Evolutionary conservation across 305 asterid species (phyloP), one percentile per base, ranked within the genome.

Genomic region (Salvia sclarea): DNA sequence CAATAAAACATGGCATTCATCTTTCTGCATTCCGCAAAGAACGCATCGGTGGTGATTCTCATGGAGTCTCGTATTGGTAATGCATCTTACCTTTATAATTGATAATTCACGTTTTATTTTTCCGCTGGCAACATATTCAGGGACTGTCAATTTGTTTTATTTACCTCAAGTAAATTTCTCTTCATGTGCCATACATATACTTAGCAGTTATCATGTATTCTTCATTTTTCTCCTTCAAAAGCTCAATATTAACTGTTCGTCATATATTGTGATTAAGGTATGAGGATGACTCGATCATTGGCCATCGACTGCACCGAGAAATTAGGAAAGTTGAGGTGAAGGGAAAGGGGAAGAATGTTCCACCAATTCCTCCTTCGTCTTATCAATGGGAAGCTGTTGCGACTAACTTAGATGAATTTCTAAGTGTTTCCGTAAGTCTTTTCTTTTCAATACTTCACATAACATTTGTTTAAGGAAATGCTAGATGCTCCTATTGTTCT

Each of bases 341-440:
- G 79, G 94, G 91, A 38, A 95, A 88, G 82, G 99, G 99, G 66
- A 86, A 74, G 75, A 88, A 45, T 68, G 77, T 89, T 41, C 90
- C 87, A 0, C 92, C 90, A 13, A 88, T 95, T 83, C 88, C 93
- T 28, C 81, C 55, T 79, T 89, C 97, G 43, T 91, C 91, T 75
- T 95, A 89, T 80, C 94, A 86, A 64, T 95, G 97, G 99, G 98
- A 89, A 77, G 83, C 99, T 70, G 94, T 85, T 61, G 99, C 98
- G 18, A 89, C 95, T 58, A 95, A 85, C 76, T 85, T 95, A 43
- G 97, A 95, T 48, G 99, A 95, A 80, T 95, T 95, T 82, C 80
- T 71, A 68, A 81, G 75, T 78, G 98, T 92, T 83, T 84, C 95
- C 68, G 99, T 92, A 80, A 91, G 99, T 84, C 25, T 35, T 75